Evolutionary conservation across 2,329 filamentous ascomycete genomes (phyloP).

Genomic region (Beauveria bassiana): DNA sequence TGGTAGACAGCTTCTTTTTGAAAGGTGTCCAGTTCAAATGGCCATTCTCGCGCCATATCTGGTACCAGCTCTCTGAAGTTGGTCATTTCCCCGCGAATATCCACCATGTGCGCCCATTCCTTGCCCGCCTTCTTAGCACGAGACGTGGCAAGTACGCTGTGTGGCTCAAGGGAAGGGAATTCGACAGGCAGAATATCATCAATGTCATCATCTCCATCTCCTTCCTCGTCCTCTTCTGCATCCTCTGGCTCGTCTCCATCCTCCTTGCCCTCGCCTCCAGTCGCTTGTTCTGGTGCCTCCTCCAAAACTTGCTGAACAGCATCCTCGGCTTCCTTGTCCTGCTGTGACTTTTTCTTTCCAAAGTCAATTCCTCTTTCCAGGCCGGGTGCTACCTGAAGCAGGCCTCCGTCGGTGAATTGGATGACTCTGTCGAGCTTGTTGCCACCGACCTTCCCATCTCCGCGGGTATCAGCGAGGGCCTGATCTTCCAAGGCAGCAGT

Average conservation of each 20-base stretch:
- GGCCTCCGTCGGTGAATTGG: conserved; percentile 67
- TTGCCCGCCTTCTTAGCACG: conserved; percentile 65
- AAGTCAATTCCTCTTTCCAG: conserved; percentile 73
- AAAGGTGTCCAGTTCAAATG: conserved; percentile 95
- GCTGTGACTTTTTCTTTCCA: conserved; percentile 45
- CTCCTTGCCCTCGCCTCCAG: conserved; percentile 23
- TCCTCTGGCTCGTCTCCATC: conserved; percentile 23
- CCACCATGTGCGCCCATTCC: conserved; percentile 98
- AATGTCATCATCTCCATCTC: conserved; percentile 53
- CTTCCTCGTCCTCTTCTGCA: conserved; percentile 19
- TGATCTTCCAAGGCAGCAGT: conserved; percentile 79
- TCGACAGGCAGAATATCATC: conserved; percentile 85
- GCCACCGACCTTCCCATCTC: conserved; percentile 34
- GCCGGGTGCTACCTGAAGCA: conserved; percentile 77
- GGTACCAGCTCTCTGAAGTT: conserved; percentile 92
- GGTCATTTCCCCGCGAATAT: conserved; percentile 85
- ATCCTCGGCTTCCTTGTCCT: conserved; percentile 54
- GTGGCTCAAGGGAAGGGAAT: conserved; percentile 84
- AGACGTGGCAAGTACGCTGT: conserved; percentile 64
- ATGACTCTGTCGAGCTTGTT: conserved; percentile 76
- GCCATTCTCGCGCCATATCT: conserved; percentile 93
- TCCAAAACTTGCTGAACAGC: conserved; percentile 61
- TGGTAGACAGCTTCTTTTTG: conserved; percentile 99
- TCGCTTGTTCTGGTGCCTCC: conserved; percentile 38
- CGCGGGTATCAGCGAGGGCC: conserved; percentile 44